A percentile compares a stretch with the other conserved stretches of the same genome.
These are phyloP conservation scores for Mimosa pudica DNA, from an alignment of 306 rosid genomes.

Conservation along the genomic window DNA sequence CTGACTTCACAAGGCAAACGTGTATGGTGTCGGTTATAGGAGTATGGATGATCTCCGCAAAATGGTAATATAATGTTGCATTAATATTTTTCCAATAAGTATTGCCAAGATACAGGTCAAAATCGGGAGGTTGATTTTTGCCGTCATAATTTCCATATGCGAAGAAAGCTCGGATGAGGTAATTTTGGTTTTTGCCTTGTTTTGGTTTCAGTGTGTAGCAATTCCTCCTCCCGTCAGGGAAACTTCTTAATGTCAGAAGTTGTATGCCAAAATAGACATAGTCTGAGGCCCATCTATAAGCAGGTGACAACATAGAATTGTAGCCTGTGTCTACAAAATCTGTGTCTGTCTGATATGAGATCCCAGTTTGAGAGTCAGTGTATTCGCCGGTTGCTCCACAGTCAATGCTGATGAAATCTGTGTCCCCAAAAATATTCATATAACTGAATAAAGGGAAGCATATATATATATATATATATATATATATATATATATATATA, in stretches of 20 bases:
- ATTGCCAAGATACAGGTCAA: slow-evolving; percentile 25
- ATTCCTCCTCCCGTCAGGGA: slow-evolving; percentile 41
- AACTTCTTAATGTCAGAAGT: neutral
- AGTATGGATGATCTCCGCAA: neutral
- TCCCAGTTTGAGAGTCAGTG: neutral
- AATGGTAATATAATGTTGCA: no score
- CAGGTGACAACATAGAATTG: neutral
- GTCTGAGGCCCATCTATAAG: neutral
- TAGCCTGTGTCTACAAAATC: neutral
- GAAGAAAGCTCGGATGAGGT: slow-evolving; percentile 49
- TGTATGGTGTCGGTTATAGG: neutral
- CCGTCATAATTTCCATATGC: slow-evolving; percentile 46
- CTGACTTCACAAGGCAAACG: neutral
- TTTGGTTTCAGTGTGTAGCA: slow-evolving; percentile 48
- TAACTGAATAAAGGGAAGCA: neutral
- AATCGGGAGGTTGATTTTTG: slow-evolving; percentile 25
- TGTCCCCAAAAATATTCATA: neutral
- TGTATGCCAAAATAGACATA: neutral
- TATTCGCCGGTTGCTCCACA: neutral
- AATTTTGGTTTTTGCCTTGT: slow-evolving; percentile 28
- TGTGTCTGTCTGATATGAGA: neutral
- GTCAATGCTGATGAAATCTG: slow-evolving; percentile 1
- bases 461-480: no score
- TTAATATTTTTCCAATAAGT: neutral
- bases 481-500: no score